phyloP scores from a whole-genome alignment of 78 protist species.

The Reticulomyxa filosa region DNA sequence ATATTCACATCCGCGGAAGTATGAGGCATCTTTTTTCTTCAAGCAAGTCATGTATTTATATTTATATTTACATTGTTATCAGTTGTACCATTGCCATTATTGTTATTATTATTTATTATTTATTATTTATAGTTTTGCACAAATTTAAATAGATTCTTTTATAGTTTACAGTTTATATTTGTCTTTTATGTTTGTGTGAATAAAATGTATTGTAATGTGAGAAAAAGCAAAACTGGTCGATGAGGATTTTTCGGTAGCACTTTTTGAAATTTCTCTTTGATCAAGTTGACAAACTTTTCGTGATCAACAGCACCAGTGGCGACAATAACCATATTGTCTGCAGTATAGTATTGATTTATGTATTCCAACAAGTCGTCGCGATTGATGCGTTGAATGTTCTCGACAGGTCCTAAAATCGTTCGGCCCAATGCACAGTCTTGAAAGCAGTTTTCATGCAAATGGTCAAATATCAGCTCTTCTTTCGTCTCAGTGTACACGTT shows the following conservation, averaged over 20 bases:
- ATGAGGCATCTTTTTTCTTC: background rate
- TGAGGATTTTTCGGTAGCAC: constrained; percentile 12
- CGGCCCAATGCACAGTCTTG: constrained; percentile 53
- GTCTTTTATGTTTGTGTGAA: too few species aligned
- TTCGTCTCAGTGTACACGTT: background rate
- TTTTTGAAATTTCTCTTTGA: constrained; percentile 24
- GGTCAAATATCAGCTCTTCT: constrained; percentile 60
- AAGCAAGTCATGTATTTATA: too few species aligned
- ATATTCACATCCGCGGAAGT: constrained; percentile 29
- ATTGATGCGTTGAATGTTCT: constrained; percentile 47
- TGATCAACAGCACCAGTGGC: constrained; percentile 76
- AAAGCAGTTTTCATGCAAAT: constrained; percentile 65
- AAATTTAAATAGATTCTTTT: too few species aligned
- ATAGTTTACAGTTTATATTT: too few species aligned
- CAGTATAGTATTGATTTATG: constrained; percentile 49
- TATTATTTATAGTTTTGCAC: too few species aligned
- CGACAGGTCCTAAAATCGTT: constrained; percentile 74
- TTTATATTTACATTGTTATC: too few species aligned
- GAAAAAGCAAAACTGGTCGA: too few species aligned
- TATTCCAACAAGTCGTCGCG: constrained; percentile 36
- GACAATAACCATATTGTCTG: constrained; percentile 63
- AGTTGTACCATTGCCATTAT: too few species aligned
- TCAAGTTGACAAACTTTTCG: constrained; percentile 39
- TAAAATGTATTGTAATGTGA: too few species aligned
- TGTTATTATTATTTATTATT: too few species aligned